Conservation (phyloP, 2,329 filamentous ascomycete species). For the Sporothrix dimorphospora region DNA sequence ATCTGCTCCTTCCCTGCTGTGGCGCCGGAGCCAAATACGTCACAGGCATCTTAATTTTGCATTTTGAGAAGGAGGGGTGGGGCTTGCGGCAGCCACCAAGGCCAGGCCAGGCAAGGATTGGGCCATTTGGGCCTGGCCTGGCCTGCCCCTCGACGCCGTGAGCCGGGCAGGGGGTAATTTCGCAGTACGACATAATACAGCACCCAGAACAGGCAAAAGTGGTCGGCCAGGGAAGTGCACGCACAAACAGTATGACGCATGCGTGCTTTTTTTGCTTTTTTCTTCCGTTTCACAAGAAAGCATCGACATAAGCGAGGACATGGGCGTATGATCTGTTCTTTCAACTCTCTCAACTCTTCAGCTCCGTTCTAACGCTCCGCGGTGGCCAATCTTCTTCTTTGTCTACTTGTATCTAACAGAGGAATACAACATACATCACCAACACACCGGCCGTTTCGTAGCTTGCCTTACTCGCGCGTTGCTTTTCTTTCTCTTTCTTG, state of each 20-base stretch:
- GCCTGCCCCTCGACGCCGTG: too few relatives aligned
- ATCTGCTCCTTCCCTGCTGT: neutral
- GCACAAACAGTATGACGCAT: neutral
- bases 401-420: too few relatives aligned
- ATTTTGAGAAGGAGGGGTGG: neutral
- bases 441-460: neutral
- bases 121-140: neutral
- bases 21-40: neutral
- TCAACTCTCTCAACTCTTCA: neutral
- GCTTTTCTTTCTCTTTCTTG: neutral
- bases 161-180: neutral
- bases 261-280: neutral
- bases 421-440: neutral
- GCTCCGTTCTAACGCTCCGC: neutral
- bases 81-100: neutral
- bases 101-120: too few relatives aligned
- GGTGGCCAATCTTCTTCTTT: neutral
- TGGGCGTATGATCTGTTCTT: neutral
- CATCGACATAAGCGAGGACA: neutral
- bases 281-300: neutral
- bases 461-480: neutral
- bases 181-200: neutral
- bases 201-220: neutral
- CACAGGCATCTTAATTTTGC: constrained; percentile 4
- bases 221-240: neutral